Evolutionary conservation across 768 basidiomycete genomes (phyloP).

Genomic region (Kwoniella dejecticola): DNA sequence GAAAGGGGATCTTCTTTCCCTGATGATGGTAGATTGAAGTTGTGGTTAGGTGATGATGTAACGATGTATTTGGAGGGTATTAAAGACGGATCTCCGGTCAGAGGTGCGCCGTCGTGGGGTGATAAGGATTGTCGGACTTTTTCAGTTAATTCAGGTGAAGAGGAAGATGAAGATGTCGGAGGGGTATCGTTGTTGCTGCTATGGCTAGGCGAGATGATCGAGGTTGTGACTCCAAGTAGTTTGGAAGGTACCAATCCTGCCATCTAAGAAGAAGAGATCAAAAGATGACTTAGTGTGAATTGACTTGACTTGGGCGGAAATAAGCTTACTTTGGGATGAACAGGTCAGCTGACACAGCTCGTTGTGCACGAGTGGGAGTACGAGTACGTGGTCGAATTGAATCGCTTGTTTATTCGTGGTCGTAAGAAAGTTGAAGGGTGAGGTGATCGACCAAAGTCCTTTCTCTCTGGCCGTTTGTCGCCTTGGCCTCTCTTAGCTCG

Average conservation of each 20-base stretch:
- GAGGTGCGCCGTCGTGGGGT: conserved; percentile 37
- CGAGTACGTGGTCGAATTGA: no score
- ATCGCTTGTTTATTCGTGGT: no score
- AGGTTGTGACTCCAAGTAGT: conserved; percentile 15
- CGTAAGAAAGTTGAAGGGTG: no score
- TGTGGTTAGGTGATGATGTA: conserved; percentile 18
- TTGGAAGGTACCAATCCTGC: conserved; percentile 15
- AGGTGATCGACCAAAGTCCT: no score
- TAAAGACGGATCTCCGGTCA: conserved; percentile 34
- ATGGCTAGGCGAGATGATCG: conserved; percentile 18
- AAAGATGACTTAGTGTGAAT: background rate
- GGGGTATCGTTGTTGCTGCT: no score
- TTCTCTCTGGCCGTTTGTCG: no score
- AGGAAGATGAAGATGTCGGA: conserved; percentile 12
- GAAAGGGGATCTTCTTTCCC: no score
- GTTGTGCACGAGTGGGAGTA: no score
- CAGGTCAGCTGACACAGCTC: no score
- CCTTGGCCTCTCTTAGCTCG: no score
- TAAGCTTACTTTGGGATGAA: no score
- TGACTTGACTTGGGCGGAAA: no score
- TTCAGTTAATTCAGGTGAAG: background rate
- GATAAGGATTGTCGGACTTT: conserved; percentile 17
- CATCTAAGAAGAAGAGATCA: conserved; percentile 10
- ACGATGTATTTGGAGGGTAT: conserved; percentile 42
- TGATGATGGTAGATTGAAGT: conserved; percentile 4